Evolutionary conservation across 192 early-diverging fungal species (phyloP).

Genomic region (Dissophora globulifera): DNA sequence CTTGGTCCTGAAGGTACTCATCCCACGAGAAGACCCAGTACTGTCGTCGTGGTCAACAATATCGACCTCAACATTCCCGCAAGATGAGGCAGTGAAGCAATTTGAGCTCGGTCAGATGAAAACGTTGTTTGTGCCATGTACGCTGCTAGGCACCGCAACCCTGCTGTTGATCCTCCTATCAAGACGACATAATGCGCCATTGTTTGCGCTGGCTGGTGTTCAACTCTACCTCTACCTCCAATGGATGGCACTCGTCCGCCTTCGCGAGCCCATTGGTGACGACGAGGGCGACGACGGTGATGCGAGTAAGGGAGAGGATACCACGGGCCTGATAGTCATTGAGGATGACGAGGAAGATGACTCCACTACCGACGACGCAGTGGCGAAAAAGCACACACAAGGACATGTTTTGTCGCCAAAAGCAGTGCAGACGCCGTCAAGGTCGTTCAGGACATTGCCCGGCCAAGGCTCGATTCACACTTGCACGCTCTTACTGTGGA

Average conservation of each 20-base stretch:
- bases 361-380: no score
- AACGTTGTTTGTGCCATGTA: conserved; percentile 23
- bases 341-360: not conserved
- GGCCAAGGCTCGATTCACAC: conserved; percentile 33
- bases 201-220: conserved; percentile 65
- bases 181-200: conserved; percentile 67
- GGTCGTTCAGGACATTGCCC: conserved; percentile 17
- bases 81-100: not conserved
- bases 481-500: conserved; percentile 56
- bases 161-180: conserved; percentile 73
- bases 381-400: no score
- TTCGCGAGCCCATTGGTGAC: not conserved
- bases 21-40: no score
- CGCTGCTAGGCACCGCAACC: conserved; percentile 58
- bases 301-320: no score
- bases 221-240: conserved; percentile 57
- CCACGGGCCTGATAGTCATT: no score
- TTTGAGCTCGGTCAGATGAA: not conserved
- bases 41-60: not conserved
- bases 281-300: not conserved
- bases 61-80: not conserved
- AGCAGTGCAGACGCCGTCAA: not conserved
- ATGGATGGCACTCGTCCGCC: conserved; percentile 28
- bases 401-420: no score
- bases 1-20: conserved; percentile 1